Evolutionary conservation across 2,329 filamentous ascomycete genomes (phyloP).

Genomic region (Neospermospora avenae): DNA sequence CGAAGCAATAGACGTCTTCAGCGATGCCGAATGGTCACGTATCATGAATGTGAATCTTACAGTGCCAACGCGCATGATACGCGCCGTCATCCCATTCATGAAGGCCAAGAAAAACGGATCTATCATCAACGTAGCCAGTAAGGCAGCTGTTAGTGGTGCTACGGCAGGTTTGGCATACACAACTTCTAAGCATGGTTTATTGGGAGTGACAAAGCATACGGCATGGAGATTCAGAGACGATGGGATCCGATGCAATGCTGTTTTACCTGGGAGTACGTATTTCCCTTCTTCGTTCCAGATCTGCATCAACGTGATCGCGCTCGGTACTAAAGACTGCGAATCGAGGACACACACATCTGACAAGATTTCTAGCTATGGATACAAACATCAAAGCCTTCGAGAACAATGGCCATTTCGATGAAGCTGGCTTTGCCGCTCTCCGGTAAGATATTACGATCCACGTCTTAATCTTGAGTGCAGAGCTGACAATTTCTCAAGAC

Average conservation of each 20-base stretch:
- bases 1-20: conserved; percentile 38
- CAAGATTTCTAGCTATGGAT: conserved; percentile 13
- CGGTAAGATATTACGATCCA: conserved; percentile 19
- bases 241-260: conserved; percentile 44
- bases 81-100: conserved; percentile 42
- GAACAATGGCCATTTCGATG: conserved; percentile 27
- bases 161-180: conserved; percentile 44
- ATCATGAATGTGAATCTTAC: conserved; percentile 43
- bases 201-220: conserved; percentile 46
- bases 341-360: not conserved
- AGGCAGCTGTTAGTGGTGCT: conserved; percentile 38
- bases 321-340: too few relatives aligned
- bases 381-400: conserved; percentile 21
- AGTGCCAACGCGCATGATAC: conserved; percentile 44
- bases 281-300: not conserved
- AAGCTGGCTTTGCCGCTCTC: conserved; percentile 27
- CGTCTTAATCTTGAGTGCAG: not conserved
- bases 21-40: conserved; percentile 40
- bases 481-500: conserved; percentile 16
- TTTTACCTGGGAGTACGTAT: conserved; percentile 39
- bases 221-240: conserved; percentile 45
- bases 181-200: conserved; percentile 42
- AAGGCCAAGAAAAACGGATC: conserved; percentile 38
- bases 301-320: not conserved
- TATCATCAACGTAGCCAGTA: conserved; percentile 43